phyloP scores from a whole-genome alignment of 345 rosid genomes.

The Geranium rotundifolium region DNA sequence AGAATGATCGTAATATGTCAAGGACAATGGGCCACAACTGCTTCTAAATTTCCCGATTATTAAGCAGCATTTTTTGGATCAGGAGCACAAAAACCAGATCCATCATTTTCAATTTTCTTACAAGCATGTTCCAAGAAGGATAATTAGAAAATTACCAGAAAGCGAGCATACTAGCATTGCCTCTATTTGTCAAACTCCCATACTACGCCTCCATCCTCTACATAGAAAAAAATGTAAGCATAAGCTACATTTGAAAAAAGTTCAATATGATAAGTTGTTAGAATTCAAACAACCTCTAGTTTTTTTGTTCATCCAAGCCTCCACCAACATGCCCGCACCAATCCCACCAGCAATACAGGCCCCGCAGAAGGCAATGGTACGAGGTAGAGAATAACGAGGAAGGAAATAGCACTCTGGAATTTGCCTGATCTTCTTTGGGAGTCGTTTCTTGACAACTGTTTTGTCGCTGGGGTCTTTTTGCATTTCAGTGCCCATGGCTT shows the following conservation, averaged over 20 bases:
- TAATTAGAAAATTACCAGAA: no score
- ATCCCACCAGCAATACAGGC: slow-evolving; percentile 75
- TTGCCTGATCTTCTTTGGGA: slow-evolving; percentile 68
- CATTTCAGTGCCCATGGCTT: slow-evolving; percentile 45
- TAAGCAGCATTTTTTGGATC: no score
- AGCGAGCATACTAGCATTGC: no score
- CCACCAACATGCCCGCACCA: slow-evolving; percentile 81
- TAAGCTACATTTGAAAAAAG: neutral
- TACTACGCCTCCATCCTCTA: slow-evolving; percentile 53
- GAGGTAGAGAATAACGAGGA: slow-evolving; percentile 52
- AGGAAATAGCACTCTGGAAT: slow-evolving; percentile 88
- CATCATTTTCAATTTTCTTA: no score
- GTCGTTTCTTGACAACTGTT: slow-evolving; percentile 45
- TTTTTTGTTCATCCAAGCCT: slow-evolving; percentile 82
- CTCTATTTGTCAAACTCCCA: slow-evolving; percentile 51
- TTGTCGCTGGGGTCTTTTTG: slow-evolving; percentile 55
- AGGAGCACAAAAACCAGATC: no score
- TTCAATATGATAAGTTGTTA: neutral
- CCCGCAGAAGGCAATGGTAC: slow-evolving; percentile 59
- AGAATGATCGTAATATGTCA: no score
- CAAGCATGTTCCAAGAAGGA: no score
- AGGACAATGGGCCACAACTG: no score
- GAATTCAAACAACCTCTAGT: slow-evolving; percentile 38
- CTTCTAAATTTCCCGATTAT: no score
- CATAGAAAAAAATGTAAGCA: slow-evolving; percentile 3